These are phyloP conservation scores for Acanthamoeba sp. DNA, from an alignment of 208 protist species.

Conservation along the genomic window DNA sequence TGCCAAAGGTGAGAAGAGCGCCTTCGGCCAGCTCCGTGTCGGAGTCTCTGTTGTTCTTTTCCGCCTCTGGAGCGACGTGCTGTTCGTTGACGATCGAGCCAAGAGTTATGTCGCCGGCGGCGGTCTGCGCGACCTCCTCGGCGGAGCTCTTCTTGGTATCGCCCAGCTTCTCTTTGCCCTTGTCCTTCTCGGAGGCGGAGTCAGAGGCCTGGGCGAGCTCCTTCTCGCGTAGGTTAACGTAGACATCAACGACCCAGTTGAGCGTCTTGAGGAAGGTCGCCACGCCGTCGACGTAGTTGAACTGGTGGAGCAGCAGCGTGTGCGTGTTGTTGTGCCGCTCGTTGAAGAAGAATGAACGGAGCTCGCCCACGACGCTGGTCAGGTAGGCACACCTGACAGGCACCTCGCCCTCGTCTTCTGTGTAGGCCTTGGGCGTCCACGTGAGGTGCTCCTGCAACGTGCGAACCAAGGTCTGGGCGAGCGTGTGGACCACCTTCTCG, in stretches of 20 bases:
- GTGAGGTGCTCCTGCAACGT: slow-evolving; percentile 57
- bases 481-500: slow-evolving; percentile 36
- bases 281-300: slow-evolving; percentile 68
- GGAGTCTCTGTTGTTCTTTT: neutral
- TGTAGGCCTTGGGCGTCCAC: slow-evolving; percentile 54
- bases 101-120: neutral
- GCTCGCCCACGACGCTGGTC: slow-evolving; percentile 68
- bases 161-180: slow-evolving; percentile 58
- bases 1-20: slow-evolving; percentile 69
- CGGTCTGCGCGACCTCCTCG: neutral
- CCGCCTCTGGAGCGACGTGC: neutral
- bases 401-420: neutral
- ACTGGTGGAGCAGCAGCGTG: slow-evolving; percentile 70
- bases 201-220: slow-evolving; percentile 1
- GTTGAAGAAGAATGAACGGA: slow-evolving; percentile 72
- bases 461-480: slow-evolving; percentile 19
- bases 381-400: slow-evolving; percentile 51
- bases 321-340: slow-evolving; percentile 56
- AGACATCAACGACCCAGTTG: slow-evolving; percentile 34
- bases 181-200: slow-evolving; percentile 12
- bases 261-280: slow-evolving; percentile 14
- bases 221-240: slow-evolving; percentile 22
- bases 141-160: neutral
- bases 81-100: neutral
- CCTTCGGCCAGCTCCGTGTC: slow-evolving; percentile 44